Conservation (phyloP, 139 green algal species). For the Deuterostichococcus epilithicus region DNA sequence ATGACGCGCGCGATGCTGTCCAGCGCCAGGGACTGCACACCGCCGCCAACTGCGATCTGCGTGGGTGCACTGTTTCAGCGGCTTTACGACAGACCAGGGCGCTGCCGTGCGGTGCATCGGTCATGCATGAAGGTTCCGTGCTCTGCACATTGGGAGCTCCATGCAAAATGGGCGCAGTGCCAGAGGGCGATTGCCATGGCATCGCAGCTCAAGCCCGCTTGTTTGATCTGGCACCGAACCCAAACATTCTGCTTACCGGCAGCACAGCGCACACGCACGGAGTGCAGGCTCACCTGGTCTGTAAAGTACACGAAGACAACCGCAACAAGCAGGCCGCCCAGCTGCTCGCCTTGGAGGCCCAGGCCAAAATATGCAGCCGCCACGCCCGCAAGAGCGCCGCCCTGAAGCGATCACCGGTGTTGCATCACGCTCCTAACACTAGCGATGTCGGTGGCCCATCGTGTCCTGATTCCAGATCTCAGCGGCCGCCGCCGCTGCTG, state of each 20-base stretch:
- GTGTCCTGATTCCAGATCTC: no score
- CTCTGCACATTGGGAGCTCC: no score
- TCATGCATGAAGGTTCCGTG: no score
- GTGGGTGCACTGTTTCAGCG: no score
- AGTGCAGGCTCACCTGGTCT: constrained; percentile 56
- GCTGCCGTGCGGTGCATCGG: no score
- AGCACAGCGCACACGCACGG: neutral
- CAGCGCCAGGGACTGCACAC: constrained; percentile 69
- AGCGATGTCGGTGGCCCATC: no score
- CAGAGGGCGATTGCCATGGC: no score
- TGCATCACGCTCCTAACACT: constrained; percentile 9
- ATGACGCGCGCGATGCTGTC: constrained; percentile 65
- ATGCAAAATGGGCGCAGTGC: no score
- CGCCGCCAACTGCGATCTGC: constrained; percentile 54
- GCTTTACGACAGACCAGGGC: no score
- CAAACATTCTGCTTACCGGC: neutral
- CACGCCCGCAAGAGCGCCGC: constrained; percentile 49
- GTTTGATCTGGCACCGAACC: neutral
- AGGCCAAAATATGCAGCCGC: constrained; percentile 32
- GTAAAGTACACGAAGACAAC: constrained; percentile 46
- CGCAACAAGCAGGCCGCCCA: constrained; percentile 36
- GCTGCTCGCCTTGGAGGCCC: constrained; percentile 25
- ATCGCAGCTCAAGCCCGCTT: no score
- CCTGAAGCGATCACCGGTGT: constrained; percentile 9
- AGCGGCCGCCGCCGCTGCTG: neutral